Conservation (phyloP, 192 early-diverging fungal species). For the Lobosporangium transversale region DNA sequence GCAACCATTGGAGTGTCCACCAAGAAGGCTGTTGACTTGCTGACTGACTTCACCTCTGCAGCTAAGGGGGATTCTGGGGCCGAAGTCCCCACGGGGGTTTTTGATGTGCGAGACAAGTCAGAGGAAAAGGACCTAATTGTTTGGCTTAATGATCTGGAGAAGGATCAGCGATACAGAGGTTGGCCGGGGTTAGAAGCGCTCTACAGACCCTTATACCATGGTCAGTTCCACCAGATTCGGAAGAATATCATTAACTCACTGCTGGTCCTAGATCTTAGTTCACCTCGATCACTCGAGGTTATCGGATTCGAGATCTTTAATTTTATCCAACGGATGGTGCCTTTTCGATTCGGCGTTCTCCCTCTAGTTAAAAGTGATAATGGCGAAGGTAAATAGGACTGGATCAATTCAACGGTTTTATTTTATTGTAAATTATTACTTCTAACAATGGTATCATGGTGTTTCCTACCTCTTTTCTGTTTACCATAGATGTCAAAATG, state of each 20-base stretch:
- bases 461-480: too few species aligned
- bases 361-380: constrained; percentile 67
- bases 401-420: not conserved
- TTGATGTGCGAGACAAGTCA: constrained; percentile 81
- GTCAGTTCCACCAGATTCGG: constrained; percentile 79
- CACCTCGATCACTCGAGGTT: constrained; percentile 58
- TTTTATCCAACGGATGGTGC: constrained; percentile 75
- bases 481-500: constrained; percentile 23
- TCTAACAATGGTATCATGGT: not conserved
- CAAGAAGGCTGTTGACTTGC: constrained; percentile 53
- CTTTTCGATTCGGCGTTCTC: constrained; percentile 88
- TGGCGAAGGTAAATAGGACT: constrained; percentile 45
- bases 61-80: constrained; percentile 16
- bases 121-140: constrained; percentile 62
- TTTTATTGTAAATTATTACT: not conserved
- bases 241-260: constrained; percentile 82
- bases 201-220: constrained; percentile 67
- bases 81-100: constrained; percentile 54
- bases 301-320: constrained; percentile 71
- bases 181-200: constrained; percentile 67
- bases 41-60: constrained; percentile 43
- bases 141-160: constrained; percentile 95
- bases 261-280: constrained; percentile 79
- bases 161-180: constrained; percentile 75
- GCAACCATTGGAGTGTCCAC: constrained; percentile 54